Conservation (phyloP, 2,329 filamentous ascomycete genomes). For the Fusarium oligoseptatum region DNA sequence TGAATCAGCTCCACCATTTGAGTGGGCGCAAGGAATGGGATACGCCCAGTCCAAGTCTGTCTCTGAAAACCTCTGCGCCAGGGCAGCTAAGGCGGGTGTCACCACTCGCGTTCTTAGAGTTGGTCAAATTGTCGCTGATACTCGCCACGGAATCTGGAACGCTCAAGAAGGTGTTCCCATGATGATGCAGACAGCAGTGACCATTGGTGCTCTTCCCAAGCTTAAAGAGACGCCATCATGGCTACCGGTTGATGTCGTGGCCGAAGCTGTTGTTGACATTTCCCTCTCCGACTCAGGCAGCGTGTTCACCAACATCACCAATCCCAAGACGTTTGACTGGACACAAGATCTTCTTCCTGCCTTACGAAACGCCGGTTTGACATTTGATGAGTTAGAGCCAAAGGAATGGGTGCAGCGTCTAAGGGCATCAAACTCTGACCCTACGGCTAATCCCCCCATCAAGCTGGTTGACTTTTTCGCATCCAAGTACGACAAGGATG, state of each 20-base stretch:
- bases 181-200: slow-evolving; percentile 61
- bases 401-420: slow-evolving; percentile 59
- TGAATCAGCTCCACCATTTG: slow-evolving; percentile 52
- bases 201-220: slow-evolving; percentile 60
- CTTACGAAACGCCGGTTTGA: slow-evolving; percentile 56
- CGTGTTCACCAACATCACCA: slow-evolving; percentile 63
- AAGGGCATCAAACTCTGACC: slow-evolving; percentile 58
- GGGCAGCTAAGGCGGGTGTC: slow-evolving; percentile 52
- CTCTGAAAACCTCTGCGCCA: slow-evolving; percentile 53
- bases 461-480: slow-evolving; percentile 67
- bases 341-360: slow-evolving; percentile 62
- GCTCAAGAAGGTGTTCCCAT: slow-evolving; percentile 64
- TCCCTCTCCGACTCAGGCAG: slow-evolving; percentile 45
- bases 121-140: slow-evolving; percentile 65
- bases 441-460: slow-evolving; percentile 61
- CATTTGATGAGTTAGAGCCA: slow-evolving; percentile 58
- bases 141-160: slow-evolving; percentile 62
- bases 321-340: slow-evolving; percentile 63
- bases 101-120: slow-evolving; percentile 57
- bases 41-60: slow-evolving; percentile 58
- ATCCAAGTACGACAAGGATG: slow-evolving; percentile 53
- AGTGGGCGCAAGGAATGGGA: slow-evolving; percentile 58
- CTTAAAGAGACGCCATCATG: slow-evolving; percentile 59
- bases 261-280: slow-evolving; percentile 55
- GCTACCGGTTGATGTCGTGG: slow-evolving; percentile 60